Conservation (phyloP, 495 filamentous ascomycete species). For the Filosporella fistucella region DNA sequence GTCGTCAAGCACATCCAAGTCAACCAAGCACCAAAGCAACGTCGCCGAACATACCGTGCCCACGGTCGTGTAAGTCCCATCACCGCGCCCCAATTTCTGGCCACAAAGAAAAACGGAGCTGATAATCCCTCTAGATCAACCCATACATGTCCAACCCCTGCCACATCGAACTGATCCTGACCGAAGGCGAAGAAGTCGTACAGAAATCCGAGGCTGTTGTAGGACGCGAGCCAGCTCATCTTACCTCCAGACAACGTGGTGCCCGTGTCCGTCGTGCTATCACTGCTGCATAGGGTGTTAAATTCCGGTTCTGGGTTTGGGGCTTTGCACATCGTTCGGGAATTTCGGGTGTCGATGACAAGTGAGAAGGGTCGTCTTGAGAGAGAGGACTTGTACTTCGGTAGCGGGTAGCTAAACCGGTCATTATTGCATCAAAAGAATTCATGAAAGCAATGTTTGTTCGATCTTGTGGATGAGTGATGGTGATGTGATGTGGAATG, state of each 20-base stretch:
- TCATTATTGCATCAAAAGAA: too few species aligned
- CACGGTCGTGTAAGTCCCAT: slow-evolving; percentile 89
- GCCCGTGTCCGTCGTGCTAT: slow-evolving; percentile 71
- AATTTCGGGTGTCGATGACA: slow-evolving; percentile 16
- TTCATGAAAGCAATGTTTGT: too few species aligned
- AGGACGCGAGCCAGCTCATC: slow-evolving; percentile 53
- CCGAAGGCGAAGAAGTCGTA: slow-evolving; percentile 88
- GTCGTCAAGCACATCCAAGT: slow-evolving; percentile 99
- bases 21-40: slow-evolving; percentile 99
- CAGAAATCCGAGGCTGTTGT: slow-evolving; percentile 70
- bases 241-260: slow-evolving; percentile 88
- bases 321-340: slow-evolving; percentile 14
- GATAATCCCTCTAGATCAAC: slow-evolving; percentile 67
- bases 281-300: slow-evolving; percentile 55
- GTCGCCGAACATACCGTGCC: slow-evolving; percentile 96
- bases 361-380: slow-evolving; percentile 8
- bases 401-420: slow-evolving; percentile 19
- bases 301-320: slow-evolving; percentile 16
- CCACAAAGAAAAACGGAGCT: background rate
- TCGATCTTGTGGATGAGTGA: too few species aligned
- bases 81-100: background rate
- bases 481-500: too few species aligned
- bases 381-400: slow-evolving; percentile 19
- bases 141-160: slow-evolving; percentile 99
- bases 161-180: slow-evolving; percentile 99